Conservation (phyloP, 805 yeast genomes). For the Wickerhamomyces strasburgensis region DNA sequence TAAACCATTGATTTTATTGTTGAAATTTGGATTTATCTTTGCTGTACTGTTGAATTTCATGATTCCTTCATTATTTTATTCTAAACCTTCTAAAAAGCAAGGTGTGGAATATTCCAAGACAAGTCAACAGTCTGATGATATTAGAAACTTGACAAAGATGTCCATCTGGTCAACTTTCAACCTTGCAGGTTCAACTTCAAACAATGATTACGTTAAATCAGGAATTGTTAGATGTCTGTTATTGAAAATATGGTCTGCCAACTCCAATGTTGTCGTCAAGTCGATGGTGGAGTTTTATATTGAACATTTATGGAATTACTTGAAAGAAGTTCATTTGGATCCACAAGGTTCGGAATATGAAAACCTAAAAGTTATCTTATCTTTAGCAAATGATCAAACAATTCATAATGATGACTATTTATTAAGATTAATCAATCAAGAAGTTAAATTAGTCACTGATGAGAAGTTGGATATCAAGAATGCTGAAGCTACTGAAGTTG, state of each 20-base stretch:
- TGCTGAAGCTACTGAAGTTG: constrained; percentile 3
- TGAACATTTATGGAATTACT: constrained; percentile 25
- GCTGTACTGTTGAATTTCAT: constrained; percentile 25
- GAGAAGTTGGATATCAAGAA: background rate
- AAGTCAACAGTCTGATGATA: constrained; percentile 14
- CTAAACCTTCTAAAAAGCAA: constrained; percentile 7
- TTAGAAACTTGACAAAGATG: constrained; percentile 16
- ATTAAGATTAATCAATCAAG: constrained; percentile 14
- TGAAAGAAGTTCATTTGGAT: constrained; percentile 20
- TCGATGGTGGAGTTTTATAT: constrained; percentile 19
- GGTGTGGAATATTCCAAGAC: background rate
- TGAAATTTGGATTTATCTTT: constrained; percentile 25
- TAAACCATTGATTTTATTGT: constrained; percentile 24
- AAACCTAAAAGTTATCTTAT: constrained; percentile 23
- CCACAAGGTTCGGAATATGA: constrained; percentile 17
- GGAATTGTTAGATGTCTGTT: constrained; percentile 24
- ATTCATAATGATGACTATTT: constrained; percentile 25
- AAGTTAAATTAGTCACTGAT: constrained; percentile 15
- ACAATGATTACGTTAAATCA: constrained; percentile 20
- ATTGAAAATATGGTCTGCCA: constrained; percentile 16
- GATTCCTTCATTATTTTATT: constrained; percentile 16
- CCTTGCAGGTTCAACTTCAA: constrained; percentile 11
- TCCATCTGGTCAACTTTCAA: constrained; percentile 18
- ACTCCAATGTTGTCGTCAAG: constrained; percentile 19
- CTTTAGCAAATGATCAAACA: constrained; percentile 22